Conservation (phyloP, 2,329 filamentous ascomycete genomes). For the Claviceps sp. region DNA sequence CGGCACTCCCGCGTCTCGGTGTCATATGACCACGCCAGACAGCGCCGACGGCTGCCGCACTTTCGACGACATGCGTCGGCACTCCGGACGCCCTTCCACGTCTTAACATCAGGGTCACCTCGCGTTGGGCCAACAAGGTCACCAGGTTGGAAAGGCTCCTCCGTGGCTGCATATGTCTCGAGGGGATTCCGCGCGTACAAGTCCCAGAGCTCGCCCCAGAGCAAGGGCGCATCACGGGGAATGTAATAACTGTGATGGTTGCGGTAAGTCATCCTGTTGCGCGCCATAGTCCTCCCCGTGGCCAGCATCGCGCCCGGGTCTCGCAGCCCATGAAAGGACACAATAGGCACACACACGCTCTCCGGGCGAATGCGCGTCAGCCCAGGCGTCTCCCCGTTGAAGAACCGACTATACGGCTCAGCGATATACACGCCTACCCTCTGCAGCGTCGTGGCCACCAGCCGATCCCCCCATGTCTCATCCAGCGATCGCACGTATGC, state of each 20-base stretch:
- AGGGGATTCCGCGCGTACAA: slow-evolving; percentile 31
- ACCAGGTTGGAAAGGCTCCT: slow-evolving; percentile 18
- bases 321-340: slow-evolving; percentile 40
- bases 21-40: slow-evolving; percentile 40
- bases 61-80: slow-evolving; percentile 29
- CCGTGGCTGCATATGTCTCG: slow-evolving; percentile 18
- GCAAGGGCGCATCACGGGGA: slow-evolving; percentile 21
- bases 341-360: slow-evolving; percentile 38
- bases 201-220: slow-evolving; percentile 37
- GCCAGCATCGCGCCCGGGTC: slow-evolving; percentile 30
- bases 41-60: slow-evolving; percentile 25
- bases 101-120: slow-evolving; percentile 20
- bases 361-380: slow-evolving; percentile 35
- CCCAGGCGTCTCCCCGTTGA: slow-evolving; percentile 40
- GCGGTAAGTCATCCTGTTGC: slow-evolving; percentile 8
- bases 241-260: not conserved
- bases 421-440: slow-evolving; percentile 41
- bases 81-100: slow-evolving; percentile 22
- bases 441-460: slow-evolving; percentile 39
- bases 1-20: slow-evolving; percentile 25
- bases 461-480: slow-evolving; percentile 39
- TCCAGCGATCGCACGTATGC: slow-evolving; percentile 35
- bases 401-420: slow-evolving; percentile 38
- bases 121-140: slow-evolving; percentile 40
- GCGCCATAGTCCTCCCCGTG: slow-evolving; percentile 28